Evolutionary conservation across 495 filamentous ascomycete genomes (phyloP).

Genomic region (Penicillium goetzii): DNA sequence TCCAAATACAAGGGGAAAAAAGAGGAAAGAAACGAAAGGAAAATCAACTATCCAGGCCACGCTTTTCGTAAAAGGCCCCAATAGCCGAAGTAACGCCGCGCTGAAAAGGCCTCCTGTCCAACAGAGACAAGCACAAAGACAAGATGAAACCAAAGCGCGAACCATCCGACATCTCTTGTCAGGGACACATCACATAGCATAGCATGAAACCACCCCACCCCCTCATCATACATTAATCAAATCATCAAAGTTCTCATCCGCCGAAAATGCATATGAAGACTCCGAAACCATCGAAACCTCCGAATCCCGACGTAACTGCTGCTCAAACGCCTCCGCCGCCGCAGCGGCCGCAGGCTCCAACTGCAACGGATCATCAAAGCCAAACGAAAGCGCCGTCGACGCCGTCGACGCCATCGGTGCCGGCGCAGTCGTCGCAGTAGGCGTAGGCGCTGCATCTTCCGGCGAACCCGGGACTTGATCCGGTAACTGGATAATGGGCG

Average conservation of each 20-base stretch:
- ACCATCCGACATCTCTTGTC: not conserved
- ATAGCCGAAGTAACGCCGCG: constrained; percentile 14
- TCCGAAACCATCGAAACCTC: constrained; percentile 36
- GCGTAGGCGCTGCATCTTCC: constrained; percentile 13
- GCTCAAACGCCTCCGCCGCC: constrained; percentile 29
- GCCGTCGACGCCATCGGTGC: constrained; percentile 12
- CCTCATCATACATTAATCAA: constrained; percentile 36
- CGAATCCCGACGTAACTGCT: constrained; percentile 39
- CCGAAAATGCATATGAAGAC: constrained; percentile 36
- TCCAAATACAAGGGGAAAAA: constrained; percentile 1
- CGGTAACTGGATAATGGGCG: constrained; percentile 5
- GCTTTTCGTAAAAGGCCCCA: not conserved
- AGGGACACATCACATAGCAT: not conserved
- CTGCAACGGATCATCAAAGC: constrained; percentile 43
- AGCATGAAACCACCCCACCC: not conserved
- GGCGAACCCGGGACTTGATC: constrained; percentile 21
- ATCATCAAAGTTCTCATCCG: constrained; percentile 41
- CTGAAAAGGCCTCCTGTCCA: constrained; percentile 7
- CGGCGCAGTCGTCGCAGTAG: constrained; percentile 12
- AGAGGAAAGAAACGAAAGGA: not conserved
- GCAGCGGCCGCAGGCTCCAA: constrained; percentile 27
- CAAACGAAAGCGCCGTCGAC: constrained; percentile 35
- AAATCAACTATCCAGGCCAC: not conserved
- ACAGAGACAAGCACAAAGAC: not conserved
- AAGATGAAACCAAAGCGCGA: not conserved